These are phyloP conservation scores for Arabidopsis suecica DNA, from an alignment of 345 rosid genomes.

Conservation along the genomic window DNA sequence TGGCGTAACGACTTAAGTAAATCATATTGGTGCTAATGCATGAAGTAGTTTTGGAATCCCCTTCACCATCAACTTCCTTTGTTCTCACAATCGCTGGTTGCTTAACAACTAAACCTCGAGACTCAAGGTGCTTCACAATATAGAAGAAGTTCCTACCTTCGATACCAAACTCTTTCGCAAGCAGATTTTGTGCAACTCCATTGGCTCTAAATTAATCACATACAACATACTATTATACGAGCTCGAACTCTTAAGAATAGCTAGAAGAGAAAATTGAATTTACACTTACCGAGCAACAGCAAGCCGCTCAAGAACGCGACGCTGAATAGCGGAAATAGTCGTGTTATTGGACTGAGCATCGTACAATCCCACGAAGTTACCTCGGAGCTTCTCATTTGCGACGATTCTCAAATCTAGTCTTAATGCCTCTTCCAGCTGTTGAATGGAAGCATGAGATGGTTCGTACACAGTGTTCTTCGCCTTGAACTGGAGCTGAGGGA, in stretches of 20 bases:
- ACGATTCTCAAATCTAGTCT: slow-evolving; percentile 57
- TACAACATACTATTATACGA: not conserved
- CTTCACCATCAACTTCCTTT: slow-evolving; percentile 65
- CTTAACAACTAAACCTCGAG: slow-evolving; percentile 71
- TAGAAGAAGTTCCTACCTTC: slow-evolving; percentile 77
- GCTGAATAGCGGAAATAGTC: slow-evolving; percentile 53
- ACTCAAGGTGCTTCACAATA: slow-evolving; percentile 71
- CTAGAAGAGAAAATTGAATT: not conserved
- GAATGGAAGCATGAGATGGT: slow-evolving; percentile 51
- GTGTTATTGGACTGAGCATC: slow-evolving; percentile 49
- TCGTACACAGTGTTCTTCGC: slow-evolving; percentile 38
- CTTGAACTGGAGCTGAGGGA: slow-evolving; percentile 62
- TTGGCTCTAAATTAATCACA: slow-evolving; percentile 52
- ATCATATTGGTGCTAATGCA: slow-evolving; percentile 63
- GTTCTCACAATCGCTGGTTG: slow-evolving; percentile 79
- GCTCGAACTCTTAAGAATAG: not conserved
- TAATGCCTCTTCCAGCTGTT: slow-evolving; percentile 56
- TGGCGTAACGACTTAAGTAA: slow-evolving; percentile 74
- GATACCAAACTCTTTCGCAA: slow-evolving; percentile 77
- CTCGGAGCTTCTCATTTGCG: slow-evolving; percentile 64
- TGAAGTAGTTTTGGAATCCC: slow-evolving; percentile 64
- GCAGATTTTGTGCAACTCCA: slow-evolving; percentile 79
- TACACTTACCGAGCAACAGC: slow-evolving; percentile 59
- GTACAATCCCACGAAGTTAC: slow-evolving; percentile 69
- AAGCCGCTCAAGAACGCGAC: slow-evolving; percentile 65